phyloP scores from a whole-genome alignment of 345 rosid species.

The Dipteronia dyeriana region DNA sequence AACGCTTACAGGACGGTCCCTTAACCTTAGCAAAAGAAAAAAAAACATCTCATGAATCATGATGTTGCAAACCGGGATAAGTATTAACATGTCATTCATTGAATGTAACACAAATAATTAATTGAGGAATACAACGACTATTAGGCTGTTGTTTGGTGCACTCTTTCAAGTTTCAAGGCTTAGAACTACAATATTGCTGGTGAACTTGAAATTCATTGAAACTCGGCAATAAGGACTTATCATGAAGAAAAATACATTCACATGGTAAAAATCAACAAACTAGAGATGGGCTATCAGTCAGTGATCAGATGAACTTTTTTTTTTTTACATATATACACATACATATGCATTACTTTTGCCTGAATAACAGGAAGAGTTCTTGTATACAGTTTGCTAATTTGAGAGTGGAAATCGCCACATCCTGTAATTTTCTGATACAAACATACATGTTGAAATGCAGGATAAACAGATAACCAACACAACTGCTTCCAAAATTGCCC shows the following conservation, averaged over 20 bases:
- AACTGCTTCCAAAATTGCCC: slow-evolving; percentile 31
- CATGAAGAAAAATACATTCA: slow-evolving; percentile 6
- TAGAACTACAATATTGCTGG: not conserved
- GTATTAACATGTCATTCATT: too few species aligned
- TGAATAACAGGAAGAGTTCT: slow-evolving; percentile 1
- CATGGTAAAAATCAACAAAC: not conserved
- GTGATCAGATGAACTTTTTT: slow-evolving; percentile 19
- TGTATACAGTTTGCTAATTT: slow-evolving; percentile 36
- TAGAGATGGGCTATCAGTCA: slow-evolving; percentile 10
- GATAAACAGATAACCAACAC: slow-evolving; percentile 22
- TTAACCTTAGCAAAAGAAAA: too few species aligned
- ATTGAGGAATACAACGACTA: too few species aligned
- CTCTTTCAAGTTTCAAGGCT: not conserved
- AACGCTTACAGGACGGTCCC: too few species aligned
- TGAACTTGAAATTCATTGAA: not conserved
- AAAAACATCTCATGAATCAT: too few species aligned
- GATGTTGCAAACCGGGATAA: too few species aligned
- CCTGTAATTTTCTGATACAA: slow-evolving; percentile 25
- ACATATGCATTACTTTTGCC: slow-evolving; percentile 37
- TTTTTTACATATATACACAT: slow-evolving; percentile 29
- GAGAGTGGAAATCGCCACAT: slow-evolving; percentile 23
- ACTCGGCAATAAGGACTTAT: not conserved
- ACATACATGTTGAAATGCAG: slow-evolving; percentile 3
- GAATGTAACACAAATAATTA: too few species aligned
- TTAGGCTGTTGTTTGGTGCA: not conserved